Evolutionary conservation across 495 filamentous ascomycete genomes (phyloP), one percentile per base, ranked within the genome.

Genomic region (Tuber umbilicatum): DNA sequence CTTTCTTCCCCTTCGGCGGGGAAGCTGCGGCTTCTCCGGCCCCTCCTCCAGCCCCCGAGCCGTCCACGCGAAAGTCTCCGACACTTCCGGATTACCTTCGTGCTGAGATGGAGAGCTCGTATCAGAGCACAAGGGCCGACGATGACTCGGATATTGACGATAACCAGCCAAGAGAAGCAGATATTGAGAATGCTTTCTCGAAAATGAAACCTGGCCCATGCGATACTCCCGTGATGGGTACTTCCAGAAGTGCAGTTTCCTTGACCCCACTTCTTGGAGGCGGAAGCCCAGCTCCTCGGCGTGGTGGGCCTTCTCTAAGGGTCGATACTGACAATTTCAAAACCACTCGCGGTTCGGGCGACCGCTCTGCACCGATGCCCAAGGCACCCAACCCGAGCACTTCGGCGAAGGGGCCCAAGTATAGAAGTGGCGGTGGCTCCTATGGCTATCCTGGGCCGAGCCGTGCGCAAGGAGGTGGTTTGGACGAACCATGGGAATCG

Each of bases 91-190:
- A 68, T 38, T 81, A 81, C 41, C 45, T 79, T 47, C 69, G 76
- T n/a, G 76, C 75, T 21, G 79, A 81, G 35, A 72, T 80, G n/a
- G 76, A 79, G 68, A 74, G 70, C 68, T 80, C 77, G 0, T 47
- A 72, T 31, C 73, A 78, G 31, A 76, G 78, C 27, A 75, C 78
- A 10, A 73, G 72, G 37, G 68, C 70, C 19, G 81, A 82, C 40
- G 79, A 77, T 45, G 80, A 77, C 50, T 76, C 74, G 37, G 77
- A 82, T 68, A 78, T 78, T 27, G 80, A 82, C 17, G 79, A 81
- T 43, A 80, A 81, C 67, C 79, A 79, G 45, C 77, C 77, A 23
- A 77, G 76, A 41, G 77, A 80, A 70, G 78, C 70, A 27, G 77
- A 79, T 72, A 43, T 73, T 12, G 73, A 79, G 43, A 79, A 79